These are phyloP conservation scores for Fusarium pseudoanthophilum DNA, from an alignment of 2,329 filamentous ascomycete species.

Conservation along the genomic window DNA sequence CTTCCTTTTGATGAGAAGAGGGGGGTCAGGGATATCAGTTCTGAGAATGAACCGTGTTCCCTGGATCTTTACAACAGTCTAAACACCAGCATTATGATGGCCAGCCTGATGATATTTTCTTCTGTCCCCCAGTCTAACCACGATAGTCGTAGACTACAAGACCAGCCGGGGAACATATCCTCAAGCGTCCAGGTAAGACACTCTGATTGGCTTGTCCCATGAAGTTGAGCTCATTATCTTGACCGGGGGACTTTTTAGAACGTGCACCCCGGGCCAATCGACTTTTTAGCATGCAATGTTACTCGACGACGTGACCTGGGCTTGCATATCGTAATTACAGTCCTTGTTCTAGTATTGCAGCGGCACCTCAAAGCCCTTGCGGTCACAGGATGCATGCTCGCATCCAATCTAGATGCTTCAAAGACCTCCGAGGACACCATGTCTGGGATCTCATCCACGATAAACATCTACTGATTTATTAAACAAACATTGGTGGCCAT, in stretches of 20 bases:
- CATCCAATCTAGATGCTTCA: slow-evolving; percentile 20
- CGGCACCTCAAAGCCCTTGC: slow-evolving; percentile 2
- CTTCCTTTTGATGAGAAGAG: slow-evolving; percentile 1
- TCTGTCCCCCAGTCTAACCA: slow-evolving; percentile 1
- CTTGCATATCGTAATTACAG: slow-evolving; percentile 46
- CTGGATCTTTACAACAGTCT: slow-evolving; percentile 6
- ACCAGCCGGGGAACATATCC: slow-evolving; percentile 27
- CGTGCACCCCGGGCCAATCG: slow-evolving; percentile 16
- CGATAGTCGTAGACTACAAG: not conserved
- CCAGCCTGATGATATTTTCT: slow-evolving; percentile 6
- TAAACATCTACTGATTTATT: not conserved
- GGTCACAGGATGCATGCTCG: slow-evolving; percentile 1
- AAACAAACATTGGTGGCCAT: not conserved
- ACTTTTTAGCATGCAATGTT: slow-evolving; percentile 25
- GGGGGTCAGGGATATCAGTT: slow-evolving; percentile 7
- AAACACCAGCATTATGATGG: not conserved
- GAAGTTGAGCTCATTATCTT: not conserved
- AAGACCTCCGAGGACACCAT: not conserved
- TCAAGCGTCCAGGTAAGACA: slow-evolving; percentile 20
- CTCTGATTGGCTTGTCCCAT: slow-evolving; percentile 16
- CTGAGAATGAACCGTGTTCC: slow-evolving; percentile 22
- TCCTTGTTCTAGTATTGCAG: slow-evolving; percentile 9
- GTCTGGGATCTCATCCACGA: not conserved
- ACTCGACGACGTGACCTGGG: slow-evolving; percentile 32
- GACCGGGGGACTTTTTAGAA: slow-evolving; percentile 12